phyloP scores from a whole-genome alignment of 2,329 filamentous ascomycete species.

The Colletotrichum brevisporum region DNA sequence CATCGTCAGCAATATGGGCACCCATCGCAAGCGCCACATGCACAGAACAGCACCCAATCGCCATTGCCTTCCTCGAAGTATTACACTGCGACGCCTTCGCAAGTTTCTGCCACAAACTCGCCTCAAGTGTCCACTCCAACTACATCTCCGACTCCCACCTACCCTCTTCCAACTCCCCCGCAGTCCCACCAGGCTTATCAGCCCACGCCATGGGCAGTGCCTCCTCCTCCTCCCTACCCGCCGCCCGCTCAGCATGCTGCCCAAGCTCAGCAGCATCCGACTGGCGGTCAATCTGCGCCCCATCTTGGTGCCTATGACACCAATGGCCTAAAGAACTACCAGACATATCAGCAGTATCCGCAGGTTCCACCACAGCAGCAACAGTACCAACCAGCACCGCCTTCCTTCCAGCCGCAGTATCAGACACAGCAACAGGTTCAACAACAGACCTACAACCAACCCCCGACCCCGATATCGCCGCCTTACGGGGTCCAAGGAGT shows the following conservation, averaged over 20 bases:
- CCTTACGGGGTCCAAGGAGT: background rate
- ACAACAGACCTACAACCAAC: background rate
- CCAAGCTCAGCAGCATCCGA: background rate
- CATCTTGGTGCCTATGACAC: background rate
- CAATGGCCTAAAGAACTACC: background rate
- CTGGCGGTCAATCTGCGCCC: background rate
- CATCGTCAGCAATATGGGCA: background rate
- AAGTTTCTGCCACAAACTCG: background rate
- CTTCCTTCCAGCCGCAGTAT: slow-evolving; percentile 4
- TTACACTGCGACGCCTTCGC: background rate
- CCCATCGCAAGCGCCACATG: background rate
- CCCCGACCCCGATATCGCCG: slow-evolving; percentile 6
- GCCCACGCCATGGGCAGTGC: background rate
- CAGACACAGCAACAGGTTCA: slow-evolving; percentile 6
- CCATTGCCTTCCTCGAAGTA: background rate
- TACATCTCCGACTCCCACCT: background rate
- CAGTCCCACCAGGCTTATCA: slow-evolving; percentile 9
- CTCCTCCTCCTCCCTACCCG: slow-evolving; percentile 10
- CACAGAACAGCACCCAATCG: background rate
- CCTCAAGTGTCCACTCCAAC: background rate
- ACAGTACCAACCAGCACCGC: slow-evolving; percentile 2
- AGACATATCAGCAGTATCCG: background rate
- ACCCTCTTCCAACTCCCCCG: background rate
- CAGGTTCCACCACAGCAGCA: slow-evolving; percentile 16
- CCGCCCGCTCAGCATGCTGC: background rate